A percentile compares a stretch with the other conserved stretches of the same genome.
phyloP scores from a whole-genome alignment of 192 early-diverging fungal genomes.

The Backusella westeae region DNA sequence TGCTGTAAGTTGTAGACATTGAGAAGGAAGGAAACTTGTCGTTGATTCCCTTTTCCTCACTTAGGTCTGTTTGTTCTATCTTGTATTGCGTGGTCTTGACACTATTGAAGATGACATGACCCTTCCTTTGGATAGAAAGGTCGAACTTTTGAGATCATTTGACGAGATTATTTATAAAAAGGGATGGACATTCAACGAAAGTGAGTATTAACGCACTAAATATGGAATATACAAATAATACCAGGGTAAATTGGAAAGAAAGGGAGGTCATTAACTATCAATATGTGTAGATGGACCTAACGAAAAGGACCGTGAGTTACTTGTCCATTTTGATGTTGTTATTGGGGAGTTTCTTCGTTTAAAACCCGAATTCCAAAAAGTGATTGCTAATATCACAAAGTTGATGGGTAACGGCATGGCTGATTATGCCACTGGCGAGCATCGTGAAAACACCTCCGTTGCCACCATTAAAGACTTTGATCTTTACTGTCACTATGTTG shows the following conservation, averaged over 20 bases:
- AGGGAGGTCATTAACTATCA: neutral
- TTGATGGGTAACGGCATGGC: constrained; percentile 97
- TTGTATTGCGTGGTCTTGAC: constrained; percentile 93
- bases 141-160: constrained; percentile 75
- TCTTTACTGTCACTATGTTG: constrained; percentile 97
- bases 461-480: constrained; percentile 86
- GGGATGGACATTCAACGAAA: constrained; percentile 80
- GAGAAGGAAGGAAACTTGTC: constrained; percentile 36
- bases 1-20: constrained; percentile 42
- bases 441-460: constrained; percentile 49
- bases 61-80: constrained; percentile 93
- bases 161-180: constrained; percentile 74
- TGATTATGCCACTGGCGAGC: constrained; percentile 65
- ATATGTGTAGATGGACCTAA: constrained; percentile 60
- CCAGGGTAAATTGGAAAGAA: neutral
- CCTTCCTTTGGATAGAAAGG: constrained; percentile 73
- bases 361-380: constrained; percentile 70
- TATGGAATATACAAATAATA: constrained; percentile 1
- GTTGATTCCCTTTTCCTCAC: constrained; percentile 19
- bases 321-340: constrained; percentile 88
- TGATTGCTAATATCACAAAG: constrained; percentile 90
- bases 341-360: constrained; percentile 87
- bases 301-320: constrained; percentile 91
- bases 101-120: constrained; percentile 99
- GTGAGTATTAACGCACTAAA: constrained; percentile 43